Percentiles rank a stretch among this genome's conserved stretches.
Conservation (phyloP, 1,284 basidiomycete species). For the Acaromyces ingoldii region DNA sequence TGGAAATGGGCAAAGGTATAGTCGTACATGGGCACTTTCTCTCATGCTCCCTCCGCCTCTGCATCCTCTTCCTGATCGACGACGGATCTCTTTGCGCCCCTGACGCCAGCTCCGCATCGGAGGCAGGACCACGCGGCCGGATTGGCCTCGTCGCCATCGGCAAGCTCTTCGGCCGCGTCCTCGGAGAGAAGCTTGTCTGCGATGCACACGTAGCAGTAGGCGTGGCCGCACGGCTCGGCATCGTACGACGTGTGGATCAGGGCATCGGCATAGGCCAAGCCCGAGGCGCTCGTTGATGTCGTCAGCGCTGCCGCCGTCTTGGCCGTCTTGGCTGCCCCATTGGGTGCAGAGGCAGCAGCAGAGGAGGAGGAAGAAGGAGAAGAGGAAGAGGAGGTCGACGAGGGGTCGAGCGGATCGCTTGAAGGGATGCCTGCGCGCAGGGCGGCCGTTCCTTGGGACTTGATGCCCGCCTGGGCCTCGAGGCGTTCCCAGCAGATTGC, state of each 20-base stretch:
- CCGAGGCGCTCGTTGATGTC: conserved; percentile 26
- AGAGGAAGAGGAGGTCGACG: conserved; percentile 2
- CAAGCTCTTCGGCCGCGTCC: conserved; percentile 41
- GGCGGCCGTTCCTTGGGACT: conserved; percentile 9
- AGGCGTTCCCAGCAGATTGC: conserved; percentile 42
- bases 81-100: conserved; percentile 8
- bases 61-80: too few relatives aligned
- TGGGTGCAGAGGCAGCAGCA: background rate
- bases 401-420: conserved; percentile 38
- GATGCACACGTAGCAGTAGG: conserved; percentile 50
- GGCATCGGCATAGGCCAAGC: conserved; percentile 40
- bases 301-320: background rate
- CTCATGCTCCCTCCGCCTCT: too few relatives aligned
- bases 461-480: conserved; percentile 29
- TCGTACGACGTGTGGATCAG: conserved; percentile 38
- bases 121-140: conserved; percentile 43
- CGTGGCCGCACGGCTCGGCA: conserved; percentile 34
- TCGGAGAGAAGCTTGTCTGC: conserved; percentile 39
- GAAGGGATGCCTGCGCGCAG: conserved; percentile 24
- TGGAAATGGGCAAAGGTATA: too few relatives aligned
- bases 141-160: background rate
- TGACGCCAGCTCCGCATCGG: conserved; percentile 30
- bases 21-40: too few relatives aligned
- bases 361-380: conserved; percentile 1
- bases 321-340: background rate